Base-by-base conservation (phyloP, 2,329 filamentous ascomycete species). In the Xylariales sp. region DNA sequence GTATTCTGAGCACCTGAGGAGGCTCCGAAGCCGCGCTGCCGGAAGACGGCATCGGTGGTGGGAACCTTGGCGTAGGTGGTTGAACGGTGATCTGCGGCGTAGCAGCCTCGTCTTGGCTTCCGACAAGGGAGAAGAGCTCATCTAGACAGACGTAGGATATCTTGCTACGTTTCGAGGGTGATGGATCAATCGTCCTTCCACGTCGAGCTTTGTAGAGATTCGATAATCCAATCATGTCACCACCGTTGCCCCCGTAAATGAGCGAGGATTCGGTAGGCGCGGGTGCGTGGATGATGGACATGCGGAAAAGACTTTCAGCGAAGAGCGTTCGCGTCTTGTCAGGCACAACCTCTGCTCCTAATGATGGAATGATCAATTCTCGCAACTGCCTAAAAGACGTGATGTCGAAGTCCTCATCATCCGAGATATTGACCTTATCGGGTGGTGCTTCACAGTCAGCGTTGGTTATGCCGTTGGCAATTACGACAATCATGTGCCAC, bases 361-460 rank as follows among this genome's bases (percentile, higher is more conserved):
- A 85, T 1, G 87, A 82, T 0, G 93, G 91, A 4, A 93, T 91
- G 48, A 97, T 89, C 41, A 97, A 84, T 9, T 87, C 83, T 46
- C 90, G 87, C 0, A 98, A 82, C 56, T 86, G 85, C 36, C 81
- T 81, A 77, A 97, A 97, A 0, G 92, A 90, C 1, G 82, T 75
- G 18, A 97, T 91, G 77, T 99, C 96, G 74, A 97, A 97, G 1
- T 83, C 79, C 79, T 98, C 90, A 75, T 99, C 95, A 8, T 84
- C 83, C 3, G 82, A 78, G 43, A 94, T 84, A 67, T 84, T 79
- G 1, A 84, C 77, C 1, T 78, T 79, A 7, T 82, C 77, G 14
- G 82, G 75, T 41, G 84, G 83, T 59, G 79, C 78, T 62, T 82
- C 80, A 60, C 87, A 88, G 58, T 90, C 86, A 2, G 91, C 91